Conservation (phyloP, 2,329 filamentous ascomycete genomes). For the Nemania sp. region DNA sequence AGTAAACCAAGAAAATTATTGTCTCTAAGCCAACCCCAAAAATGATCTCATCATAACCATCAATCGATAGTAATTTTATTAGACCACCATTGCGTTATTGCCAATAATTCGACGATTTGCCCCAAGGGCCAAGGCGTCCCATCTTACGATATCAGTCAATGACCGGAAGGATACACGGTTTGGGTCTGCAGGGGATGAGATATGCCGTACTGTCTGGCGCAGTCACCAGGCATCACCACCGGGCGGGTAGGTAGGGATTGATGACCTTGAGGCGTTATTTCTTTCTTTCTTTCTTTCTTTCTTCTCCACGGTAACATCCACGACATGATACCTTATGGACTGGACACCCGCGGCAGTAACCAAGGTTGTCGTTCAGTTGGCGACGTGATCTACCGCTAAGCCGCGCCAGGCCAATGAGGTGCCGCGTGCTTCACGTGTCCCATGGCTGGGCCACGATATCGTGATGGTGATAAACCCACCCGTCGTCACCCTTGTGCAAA, state of each 20-base stretch:
- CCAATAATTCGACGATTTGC: conserved; percentile 18
- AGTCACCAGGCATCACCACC: conserved; percentile 6
- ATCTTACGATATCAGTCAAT: conserved; percentile 19
- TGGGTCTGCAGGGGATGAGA: conserved; percentile 19
- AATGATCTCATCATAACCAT: conserved; percentile 17
- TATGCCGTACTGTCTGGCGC: conserved; percentile 15
- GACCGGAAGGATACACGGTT: conserved; percentile 17
- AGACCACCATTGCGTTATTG: conserved; percentile 14
- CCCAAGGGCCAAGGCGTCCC: conserved; percentile 24
- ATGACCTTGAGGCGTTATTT: conserved; percentile 1
- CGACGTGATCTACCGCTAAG: conserved; percentile 19
- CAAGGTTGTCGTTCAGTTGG: conserved; percentile 10
- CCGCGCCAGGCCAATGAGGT: conserved; percentile 9
- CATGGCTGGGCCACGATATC: not conserved
- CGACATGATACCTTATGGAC: conserved; percentile 5
- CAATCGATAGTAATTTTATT: conserved; percentile 18
- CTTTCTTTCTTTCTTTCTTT: too few species aligned
- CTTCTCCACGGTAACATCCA: conserved; percentile 22
- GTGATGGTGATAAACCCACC: conserved; percentile 7
- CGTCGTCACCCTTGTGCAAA: too few species aligned
- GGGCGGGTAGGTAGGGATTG: too few species aligned
- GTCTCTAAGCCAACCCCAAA: too few species aligned
- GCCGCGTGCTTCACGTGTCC: conserved; percentile 17
- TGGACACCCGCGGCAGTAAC: not conserved
- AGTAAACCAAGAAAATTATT: too few species aligned